phyloP scores from a whole-genome alignment of 495 filamentous ascomycete genomes.

The Aspergillus ellipticus region DNA sequence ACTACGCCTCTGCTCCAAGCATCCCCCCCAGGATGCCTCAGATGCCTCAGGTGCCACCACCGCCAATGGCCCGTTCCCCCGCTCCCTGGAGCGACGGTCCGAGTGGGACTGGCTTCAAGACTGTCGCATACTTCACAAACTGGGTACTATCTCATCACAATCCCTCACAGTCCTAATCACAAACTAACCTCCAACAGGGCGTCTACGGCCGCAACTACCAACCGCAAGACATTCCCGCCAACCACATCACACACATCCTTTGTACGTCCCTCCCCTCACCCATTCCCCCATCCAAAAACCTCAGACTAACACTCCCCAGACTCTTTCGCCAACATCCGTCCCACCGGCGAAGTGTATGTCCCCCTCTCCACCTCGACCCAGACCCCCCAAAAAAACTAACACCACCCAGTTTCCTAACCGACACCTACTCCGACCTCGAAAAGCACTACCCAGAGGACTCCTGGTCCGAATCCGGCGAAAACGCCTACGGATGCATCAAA shows the following conservation, averaged over 20 bases:
- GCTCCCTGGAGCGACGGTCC: not conserved
- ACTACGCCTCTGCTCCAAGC: not conserved
- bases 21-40: not conserved
- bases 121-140: conserved; percentile 11
- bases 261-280: conserved; percentile 24
- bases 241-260: conserved; percentile 78
- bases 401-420: conserved; percentile 52
- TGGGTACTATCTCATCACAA: conserved; percentile 1
- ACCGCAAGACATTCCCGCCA: conserved; percentile 69
- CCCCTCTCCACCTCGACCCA: not conserved
- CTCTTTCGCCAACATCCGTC: conserved; percentile 66
- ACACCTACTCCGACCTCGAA: conserved; percentile 75
- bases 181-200: conserved; percentile 41
- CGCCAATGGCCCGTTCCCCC: not conserved
- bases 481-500: conserved; percentile 67
- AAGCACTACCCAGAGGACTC: conserved; percentile 64
- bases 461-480: conserved; percentile 35
- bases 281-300: not conserved
- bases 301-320: conserved; percentile 23
- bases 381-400: not conserved
- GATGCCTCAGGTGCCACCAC: not conserved
- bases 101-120: conserved; percentile 3
- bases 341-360: conserved; percentile 57
- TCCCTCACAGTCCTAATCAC: no score
- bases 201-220: conserved; percentile 72